Conservation (phyloP, 2,329 filamentous ascomycete species). For the Fusarium poae region DNA sequence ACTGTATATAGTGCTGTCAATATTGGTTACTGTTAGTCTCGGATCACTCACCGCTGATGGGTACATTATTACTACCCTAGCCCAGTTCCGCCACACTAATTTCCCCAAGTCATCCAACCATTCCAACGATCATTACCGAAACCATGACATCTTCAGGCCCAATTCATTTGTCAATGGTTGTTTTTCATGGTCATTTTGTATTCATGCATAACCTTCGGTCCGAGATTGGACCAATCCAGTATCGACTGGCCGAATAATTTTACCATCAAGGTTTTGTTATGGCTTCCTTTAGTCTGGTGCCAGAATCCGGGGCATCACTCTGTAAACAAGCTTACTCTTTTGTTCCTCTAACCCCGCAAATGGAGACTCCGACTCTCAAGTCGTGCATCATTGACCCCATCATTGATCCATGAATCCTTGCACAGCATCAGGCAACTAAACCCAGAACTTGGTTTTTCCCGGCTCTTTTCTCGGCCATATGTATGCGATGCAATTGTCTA, state of each 20-base stretch:
- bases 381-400: conserved; percentile 13
- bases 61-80: neutral
- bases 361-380: conserved; percentile 11
- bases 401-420: conserved; percentile 15
- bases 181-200: neutral
- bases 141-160: neutral
- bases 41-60: rapidly evolving
- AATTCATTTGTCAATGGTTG: conserved; percentile 16
- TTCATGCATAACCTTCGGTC: conserved; percentile 31
- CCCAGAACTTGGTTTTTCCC: conserved; percentile 16
- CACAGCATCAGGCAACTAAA: conserved; percentile 19
- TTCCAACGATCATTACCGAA: conserved; percentile 23
- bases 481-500: neutral
- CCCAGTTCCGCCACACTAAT: neutral
- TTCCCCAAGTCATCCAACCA: neutral
- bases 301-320: conserved; percentile 10
- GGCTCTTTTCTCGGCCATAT: conserved; percentile 42
- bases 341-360: conserved; percentile 24
- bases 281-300: neutral
- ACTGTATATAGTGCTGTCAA: rapidly evolving
- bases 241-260: conserved; percentile 9
- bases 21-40: neutral
- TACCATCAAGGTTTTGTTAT: conserved; percentile 1
- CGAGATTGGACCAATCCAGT: conserved; percentile 22
- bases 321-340: conserved; percentile 2